These are phyloP conservation scores for Elsinoe australis DNA, from an alignment of 2,329 filamentous ascomycete species.

Conservation along the genomic window DNA sequence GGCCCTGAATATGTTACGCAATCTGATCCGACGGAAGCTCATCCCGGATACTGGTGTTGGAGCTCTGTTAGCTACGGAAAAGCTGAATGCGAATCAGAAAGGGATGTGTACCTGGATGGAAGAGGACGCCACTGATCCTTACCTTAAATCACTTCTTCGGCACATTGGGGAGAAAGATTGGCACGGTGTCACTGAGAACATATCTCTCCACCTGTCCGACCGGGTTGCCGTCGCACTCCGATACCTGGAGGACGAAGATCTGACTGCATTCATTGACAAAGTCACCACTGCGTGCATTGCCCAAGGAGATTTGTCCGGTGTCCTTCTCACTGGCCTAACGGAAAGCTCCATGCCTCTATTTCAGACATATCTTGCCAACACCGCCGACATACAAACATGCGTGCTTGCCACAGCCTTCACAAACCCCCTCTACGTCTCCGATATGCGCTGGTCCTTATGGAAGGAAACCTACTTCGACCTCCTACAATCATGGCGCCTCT, in stretches of 20 bases:
- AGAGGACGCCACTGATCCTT: constrained; percentile 63
- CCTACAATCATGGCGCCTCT: constrained; percentile 62
- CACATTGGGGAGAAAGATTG: constrained; percentile 66
- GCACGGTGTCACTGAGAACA: constrained; percentile 61
- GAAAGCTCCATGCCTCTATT: constrained; percentile 67
- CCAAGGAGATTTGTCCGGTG: constrained; percentile 66
- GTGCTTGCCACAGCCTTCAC: constrained; percentile 67
- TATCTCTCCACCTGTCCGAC: constrained; percentile 61
- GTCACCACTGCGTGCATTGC: constrained; percentile 54
- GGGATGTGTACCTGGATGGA: constrained; percentile 56
- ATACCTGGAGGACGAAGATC: constrained; percentile 55
- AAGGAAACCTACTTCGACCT: constrained; percentile 65
- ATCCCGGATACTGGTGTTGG: constrained; percentile 49
- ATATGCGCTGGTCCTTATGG: constrained; percentile 68
- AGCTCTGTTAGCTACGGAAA: constrained; percentile 41
- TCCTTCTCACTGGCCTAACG: constrained; percentile 69
- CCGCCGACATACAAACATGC: constrained; percentile 70
- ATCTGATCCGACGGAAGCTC: constrained; percentile 58
- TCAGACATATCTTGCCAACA: constrained; percentile 66
- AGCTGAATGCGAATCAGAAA: constrained; percentile 51
- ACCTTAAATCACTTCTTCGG: constrained; percentile 69
- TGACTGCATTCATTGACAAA: constrained; percentile 38
- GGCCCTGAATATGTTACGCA: constrained; percentile 62
- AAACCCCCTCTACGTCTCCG: constrained; percentile 67
- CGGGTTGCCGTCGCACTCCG: constrained; percentile 64